Percentiles rank a stretch among this genome's conserved stretches.
Evolutionary conservation across 1,284 basidiomycete species (phyloP).

Genomic region (Athelia psychrophila): DNA sequence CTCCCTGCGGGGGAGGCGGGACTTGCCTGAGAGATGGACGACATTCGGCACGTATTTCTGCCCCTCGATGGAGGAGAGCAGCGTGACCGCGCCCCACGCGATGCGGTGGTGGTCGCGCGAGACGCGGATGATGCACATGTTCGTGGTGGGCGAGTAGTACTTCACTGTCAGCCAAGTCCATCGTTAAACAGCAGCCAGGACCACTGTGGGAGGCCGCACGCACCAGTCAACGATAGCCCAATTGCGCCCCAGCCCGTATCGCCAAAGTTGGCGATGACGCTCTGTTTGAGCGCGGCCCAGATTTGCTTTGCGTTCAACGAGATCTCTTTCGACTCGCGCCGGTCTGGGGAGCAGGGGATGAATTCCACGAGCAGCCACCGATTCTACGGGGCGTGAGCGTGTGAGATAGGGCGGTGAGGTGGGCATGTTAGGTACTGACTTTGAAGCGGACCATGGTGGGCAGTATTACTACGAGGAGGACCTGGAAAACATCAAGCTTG

Average conservation of each 20-base stretch:
- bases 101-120: constrained; percentile 71
- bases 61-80: constrained; percentile 60
- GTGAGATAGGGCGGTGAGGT: too few relatives aligned
- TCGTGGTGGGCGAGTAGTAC: constrained; percentile 77
- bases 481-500: too few relatives aligned
- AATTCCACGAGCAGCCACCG: constrained; percentile 79
- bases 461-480: too few relatives aligned
- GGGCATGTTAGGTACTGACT: too few relatives aligned
- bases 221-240: constrained; percentile 63
- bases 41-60: constrained; percentile 62
- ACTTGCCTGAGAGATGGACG: constrained; percentile 70
- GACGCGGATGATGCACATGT: constrained; percentile 76
- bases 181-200: background rate
- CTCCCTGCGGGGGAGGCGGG: background rate
- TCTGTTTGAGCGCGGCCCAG: constrained; percentile 65
- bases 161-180: too few relatives aligned
- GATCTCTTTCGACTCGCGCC: too few relatives aligned
- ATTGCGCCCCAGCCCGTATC: constrained; percentile 80
- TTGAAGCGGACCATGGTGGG: too few relatives aligned
- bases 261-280: constrained; percentile 71
- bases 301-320: constrained; percentile 55
- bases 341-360: constrained; percentile 38
- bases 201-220: constrained; percentile 3
- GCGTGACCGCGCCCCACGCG: constrained; percentile 71
- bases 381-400: constrained; percentile 45